Evolutionary conservation across 495 filamentous ascomycete species (phyloP).

Genomic region (Parathielavia appendiculata): DNA sequence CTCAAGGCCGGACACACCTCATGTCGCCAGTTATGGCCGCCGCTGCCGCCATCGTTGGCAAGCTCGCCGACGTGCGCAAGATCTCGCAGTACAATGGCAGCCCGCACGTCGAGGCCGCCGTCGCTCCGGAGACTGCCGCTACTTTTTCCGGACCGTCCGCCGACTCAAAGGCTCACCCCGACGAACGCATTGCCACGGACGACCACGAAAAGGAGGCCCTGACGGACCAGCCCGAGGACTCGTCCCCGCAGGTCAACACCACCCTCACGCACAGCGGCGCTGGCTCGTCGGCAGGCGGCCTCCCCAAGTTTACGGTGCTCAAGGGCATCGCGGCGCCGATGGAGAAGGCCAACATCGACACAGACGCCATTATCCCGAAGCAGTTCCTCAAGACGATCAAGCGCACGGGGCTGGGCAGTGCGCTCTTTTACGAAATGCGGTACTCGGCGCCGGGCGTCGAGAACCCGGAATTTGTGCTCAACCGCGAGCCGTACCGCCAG

Average conservation of each 20-base stretch:
- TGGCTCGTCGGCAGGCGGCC: conserved; percentile 44
- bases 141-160: background rate
- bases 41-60: conserved; percentile 81
- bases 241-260: conserved; percentile 55
- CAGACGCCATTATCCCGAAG: conserved; percentile 97
- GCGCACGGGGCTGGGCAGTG: conserved; percentile 83
- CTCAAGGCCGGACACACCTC: conserved; percentile 86
- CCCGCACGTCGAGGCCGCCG: conserved; percentile 36
- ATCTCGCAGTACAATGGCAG: conserved; percentile 56
- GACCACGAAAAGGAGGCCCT: conserved; percentile 69
- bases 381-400: conserved; percentile 99
- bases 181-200: conserved; percentile 67
- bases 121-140: conserved; percentile 23
- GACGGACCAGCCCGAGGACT: conserved; percentile 69
- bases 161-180: conserved; percentile 52
- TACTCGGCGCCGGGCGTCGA: conserved; percentile 67
- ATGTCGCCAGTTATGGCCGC: conserved; percentile 98
- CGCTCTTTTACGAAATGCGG: conserved; percentile 80
- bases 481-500: conserved; percentile 78
- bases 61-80: conserved; percentile 85
- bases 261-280: conserved; percentile 47
- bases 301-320: conserved; percentile 74
- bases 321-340: conserved; percentile 87
- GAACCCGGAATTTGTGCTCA: conserved; percentile 79
- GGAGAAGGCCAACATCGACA: conserved; percentile 87